These are phyloP conservation scores for Saccharum hybrid DNA, from an alignment of 202 grass and related monocot species.

Conservation along the genomic window DNA sequence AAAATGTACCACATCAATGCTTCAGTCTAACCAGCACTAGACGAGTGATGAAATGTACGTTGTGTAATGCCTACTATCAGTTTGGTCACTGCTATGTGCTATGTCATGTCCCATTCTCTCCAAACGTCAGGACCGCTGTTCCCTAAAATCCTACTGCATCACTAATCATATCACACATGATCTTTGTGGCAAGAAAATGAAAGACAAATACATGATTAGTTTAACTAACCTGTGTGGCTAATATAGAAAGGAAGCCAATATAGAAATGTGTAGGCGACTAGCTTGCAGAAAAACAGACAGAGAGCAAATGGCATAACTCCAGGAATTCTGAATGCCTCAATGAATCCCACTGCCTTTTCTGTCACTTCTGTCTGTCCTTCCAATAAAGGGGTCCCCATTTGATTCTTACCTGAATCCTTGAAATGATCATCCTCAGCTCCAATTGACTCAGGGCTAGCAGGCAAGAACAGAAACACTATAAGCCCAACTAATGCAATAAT, in stretches of 20 bases:
- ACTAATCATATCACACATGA: not conserved
- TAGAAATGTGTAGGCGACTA: conserved; percentile 79
- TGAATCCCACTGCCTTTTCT: conserved; percentile 61
- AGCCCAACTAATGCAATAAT: conserved; percentile 55
- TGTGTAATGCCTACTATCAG: not conserved
- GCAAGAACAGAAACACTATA: conserved; percentile 65
- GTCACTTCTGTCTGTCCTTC: conserved; percentile 35
- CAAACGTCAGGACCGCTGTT: not conserved
- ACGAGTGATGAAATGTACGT: not conserved
- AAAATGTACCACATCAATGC: not conserved
- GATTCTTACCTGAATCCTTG: conserved; percentile 44
- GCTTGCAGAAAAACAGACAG: conserved; percentile 81
- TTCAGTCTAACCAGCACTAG: not conserved
- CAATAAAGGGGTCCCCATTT: conserved; percentile 45
- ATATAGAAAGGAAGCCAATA: conserved; percentile 87
- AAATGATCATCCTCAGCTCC: conserved; percentile 35
- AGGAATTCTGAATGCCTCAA: conserved; percentile 71
- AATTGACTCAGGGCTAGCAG: conserved; percentile 52
- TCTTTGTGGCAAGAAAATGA: not conserved
- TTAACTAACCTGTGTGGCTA: conserved; percentile 64
- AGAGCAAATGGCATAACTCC: conserved; percentile 72
- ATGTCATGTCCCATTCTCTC: conserved; percentile 1
- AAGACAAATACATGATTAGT: not conserved
- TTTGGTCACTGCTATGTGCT: not conserved
- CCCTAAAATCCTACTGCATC: not conserved